Conservation (phyloP, 495 filamentous ascomycete genomes). For the Polyplosphaeria fusca region DNA sequence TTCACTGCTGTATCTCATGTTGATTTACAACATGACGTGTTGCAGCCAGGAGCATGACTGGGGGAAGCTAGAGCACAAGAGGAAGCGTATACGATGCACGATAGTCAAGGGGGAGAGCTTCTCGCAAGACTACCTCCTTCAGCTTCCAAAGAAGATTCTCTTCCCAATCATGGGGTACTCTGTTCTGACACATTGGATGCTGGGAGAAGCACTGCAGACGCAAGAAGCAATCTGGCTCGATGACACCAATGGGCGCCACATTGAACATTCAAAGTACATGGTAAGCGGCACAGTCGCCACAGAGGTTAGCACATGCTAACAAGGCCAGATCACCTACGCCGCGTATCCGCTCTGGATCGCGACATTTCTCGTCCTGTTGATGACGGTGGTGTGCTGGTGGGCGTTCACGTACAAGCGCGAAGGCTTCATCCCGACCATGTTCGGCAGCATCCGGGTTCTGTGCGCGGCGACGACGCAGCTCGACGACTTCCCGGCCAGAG, state of each 20-base stretch:
- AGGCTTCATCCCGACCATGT: slow-evolving; percentile 32
- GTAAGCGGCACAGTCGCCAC: slow-evolving; percentile 3
- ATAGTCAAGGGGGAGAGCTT: slow-evolving; percentile 29
- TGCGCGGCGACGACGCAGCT: slow-evolving; percentile 24
- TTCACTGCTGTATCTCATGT: slow-evolving; percentile 23
- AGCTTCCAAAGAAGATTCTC: slow-evolving; percentile 25
- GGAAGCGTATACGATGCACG: slow-evolving; percentile 22
- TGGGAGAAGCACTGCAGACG: slow-evolving; percentile 27
- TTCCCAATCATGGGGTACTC: slow-evolving; percentile 26
- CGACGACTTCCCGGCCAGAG: slow-evolving; percentile 22
- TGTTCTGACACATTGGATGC: slow-evolving; percentile 31
- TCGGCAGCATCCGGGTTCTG: slow-evolving; percentile 21
- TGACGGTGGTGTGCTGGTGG: slow-evolving; percentile 30
- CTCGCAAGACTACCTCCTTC: slow-evolving; percentile 24
- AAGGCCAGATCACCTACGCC: slow-evolving; percentile 21
- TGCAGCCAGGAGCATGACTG: slow-evolving; percentile 20
- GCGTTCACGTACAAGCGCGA: slow-evolving; percentile 30
- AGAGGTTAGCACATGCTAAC: background rate
- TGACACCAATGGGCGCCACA: background rate
- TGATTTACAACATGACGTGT: slow-evolving; percentile 23
- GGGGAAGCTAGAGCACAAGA: slow-evolving; percentile 17
- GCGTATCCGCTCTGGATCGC: slow-evolving; percentile 28
- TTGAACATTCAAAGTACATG: slow-evolving; percentile 28
- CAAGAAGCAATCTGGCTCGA: slow-evolving; percentile 27
- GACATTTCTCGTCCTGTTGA: slow-evolving; percentile 23